Percentiles rank a stretch among this genome's conserved stretches.
These are phyloP conservation scores for Pterulicium gracile DNA, from an alignment of 1,284 basidiomycete species.

Conservation along the genomic window DNA sequence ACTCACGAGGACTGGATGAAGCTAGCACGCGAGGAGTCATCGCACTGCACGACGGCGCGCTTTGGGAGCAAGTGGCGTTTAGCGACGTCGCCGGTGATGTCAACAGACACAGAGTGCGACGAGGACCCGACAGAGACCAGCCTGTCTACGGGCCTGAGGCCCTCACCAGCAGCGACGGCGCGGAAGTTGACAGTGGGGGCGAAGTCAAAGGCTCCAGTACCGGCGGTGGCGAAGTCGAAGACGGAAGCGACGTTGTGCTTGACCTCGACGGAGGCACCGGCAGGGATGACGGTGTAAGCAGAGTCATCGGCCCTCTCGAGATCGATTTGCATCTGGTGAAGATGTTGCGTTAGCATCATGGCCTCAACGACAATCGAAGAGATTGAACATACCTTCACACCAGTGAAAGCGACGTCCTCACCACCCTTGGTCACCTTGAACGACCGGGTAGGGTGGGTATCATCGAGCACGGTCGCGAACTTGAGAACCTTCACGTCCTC, in stretches of 20 bases:
- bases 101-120: neutral
- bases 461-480: slow-evolving; percentile 17
- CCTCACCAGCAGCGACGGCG: neutral
- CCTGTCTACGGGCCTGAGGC: neutral
- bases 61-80: slow-evolving; percentile 3
- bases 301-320: slow-evolving; percentile 23
- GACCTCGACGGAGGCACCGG: slow-evolving; percentile 27
- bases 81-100: slow-evolving; percentile 2
- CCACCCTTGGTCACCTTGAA: slow-evolving; percentile 16
- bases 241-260: slow-evolving; percentile 17
- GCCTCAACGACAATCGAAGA: neutral
- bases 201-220: slow-evolving; percentile 9
- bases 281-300: slow-evolving; percentile 27
- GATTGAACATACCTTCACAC: slow-evolving; percentile 12
- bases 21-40: neutral
- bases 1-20: slow-evolving; percentile 10
- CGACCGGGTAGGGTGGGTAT: slow-evolving; percentile 14
- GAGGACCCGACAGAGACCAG: neutral
- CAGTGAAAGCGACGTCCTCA: slow-evolving; percentile 14
- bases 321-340: too few species aligned
- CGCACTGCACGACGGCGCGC: slow-evolving; percentile 3
- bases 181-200: slow-evolving; percentile 9
- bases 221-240: slow-evolving; percentile 11
- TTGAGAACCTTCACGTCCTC: slow-evolving; percentile 17
- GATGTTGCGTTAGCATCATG: too few species aligned